Conservation (phyloP, 2,329 filamentous ascomycete species). For the Dothideomycetes sp. region DNA sequence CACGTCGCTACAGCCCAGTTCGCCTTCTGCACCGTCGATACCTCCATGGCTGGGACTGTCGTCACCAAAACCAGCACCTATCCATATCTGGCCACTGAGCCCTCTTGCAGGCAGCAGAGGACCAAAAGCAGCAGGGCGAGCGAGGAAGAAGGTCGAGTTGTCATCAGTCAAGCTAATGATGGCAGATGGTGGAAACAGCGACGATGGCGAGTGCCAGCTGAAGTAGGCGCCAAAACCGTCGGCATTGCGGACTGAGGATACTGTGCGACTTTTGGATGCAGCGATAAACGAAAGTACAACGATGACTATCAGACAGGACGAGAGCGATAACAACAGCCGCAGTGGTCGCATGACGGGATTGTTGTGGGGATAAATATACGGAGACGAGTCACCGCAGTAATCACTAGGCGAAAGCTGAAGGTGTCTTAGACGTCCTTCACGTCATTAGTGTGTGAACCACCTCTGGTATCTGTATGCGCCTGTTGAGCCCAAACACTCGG, state of each 20-base stretch:
- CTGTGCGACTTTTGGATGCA: constrained; percentile 17
- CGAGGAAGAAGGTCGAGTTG: constrained; percentile 94
- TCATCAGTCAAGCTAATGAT: constrained; percentile 95
- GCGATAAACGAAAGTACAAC: constrained; percentile 35
- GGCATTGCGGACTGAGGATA: constrained; percentile 13
- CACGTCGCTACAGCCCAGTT: constrained; percentile 90
- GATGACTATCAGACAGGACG: constrained; percentile 34
- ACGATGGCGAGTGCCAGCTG: constrained; percentile 54
- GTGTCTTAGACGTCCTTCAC: constrained; percentile 7
- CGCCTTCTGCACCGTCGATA: constrained; percentile 56
- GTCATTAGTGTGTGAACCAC: constrained; percentile 2
- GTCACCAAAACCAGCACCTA: constrained; percentile 83
- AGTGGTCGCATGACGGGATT: constrained; percentile 28
- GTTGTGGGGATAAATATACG: constrained; percentile 14
- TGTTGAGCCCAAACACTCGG: not conserved
- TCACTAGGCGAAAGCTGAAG: constrained; percentile 2
- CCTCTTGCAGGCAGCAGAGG: constrained; percentile 66
- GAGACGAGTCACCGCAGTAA: not conserved
- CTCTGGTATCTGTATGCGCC: constrained; percentile 10
- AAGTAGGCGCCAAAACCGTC: constrained; percentile 31
- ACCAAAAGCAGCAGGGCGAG: constrained; percentile 87
- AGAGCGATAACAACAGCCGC: constrained; percentile 34
- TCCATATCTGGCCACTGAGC: constrained; percentile 83
- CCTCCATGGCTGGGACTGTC: constrained; percentile 56
- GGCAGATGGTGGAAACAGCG: constrained; percentile 88